Base-by-base conservation (phyloP, 805 yeast genomes). In the Wickerhamiella allomyrinae region DNA sequence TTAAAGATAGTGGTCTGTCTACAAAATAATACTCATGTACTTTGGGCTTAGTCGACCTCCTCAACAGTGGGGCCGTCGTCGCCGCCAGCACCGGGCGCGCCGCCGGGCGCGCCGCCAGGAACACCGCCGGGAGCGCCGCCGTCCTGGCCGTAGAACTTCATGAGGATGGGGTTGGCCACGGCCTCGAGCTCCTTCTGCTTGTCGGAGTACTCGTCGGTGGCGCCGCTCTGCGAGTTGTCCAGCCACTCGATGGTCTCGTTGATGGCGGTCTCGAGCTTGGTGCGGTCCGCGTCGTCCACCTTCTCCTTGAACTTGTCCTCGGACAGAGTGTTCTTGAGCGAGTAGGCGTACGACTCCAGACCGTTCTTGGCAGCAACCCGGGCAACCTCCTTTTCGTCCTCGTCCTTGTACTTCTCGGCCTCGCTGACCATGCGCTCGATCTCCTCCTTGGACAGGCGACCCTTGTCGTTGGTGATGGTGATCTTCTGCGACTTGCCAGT, bases 401-500 rank as follows among this genome's bases (percentile, higher is more conserved):
- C 94, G 55, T 83, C 95, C 74, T 83, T 86, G 77, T 70, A 87
- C 73, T 86, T 87, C 73, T 89, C 96, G 58, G 96, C 97, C 68
- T 89, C 96, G 51, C 83, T 69, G 50, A 89, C 95, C 97, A 87
- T 87, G 69, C 87, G 81, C 72, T 89, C 96, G 57, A 87, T 87
- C 62, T 87, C 96, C 66, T 87, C 95, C 77, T 86, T 83, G 51
- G 95, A 84, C 61, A 87, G 75, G 76, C 96, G 86, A 69, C 97
- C 97, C 74, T 87, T 89, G 68, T 87, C 96, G 73, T 87, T 89
- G 68, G 96, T 87, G 68, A 87, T 89, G 65, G 96, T 87, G 62
- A 87, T 89, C 79, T 89, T 80, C 73, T 80, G 85, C 56, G 94
- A 70, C 76, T 87, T 89, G 73, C 96, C 97, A 52, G 96, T 89